Conservation (phyloP, 306 rosid genomes). For the Cercis canadensis region DNA sequence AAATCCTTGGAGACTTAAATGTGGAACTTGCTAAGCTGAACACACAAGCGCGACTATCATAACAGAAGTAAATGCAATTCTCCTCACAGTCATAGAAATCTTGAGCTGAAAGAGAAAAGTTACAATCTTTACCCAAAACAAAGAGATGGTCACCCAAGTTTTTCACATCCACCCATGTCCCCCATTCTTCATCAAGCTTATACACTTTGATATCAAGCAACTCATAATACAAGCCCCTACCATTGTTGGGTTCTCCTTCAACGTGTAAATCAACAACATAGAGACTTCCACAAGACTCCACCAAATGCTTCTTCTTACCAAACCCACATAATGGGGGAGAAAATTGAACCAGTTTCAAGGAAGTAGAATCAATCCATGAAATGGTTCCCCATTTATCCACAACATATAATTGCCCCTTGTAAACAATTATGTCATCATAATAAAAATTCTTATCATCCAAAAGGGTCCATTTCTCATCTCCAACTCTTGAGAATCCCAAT, state of each 20-base stretch:
- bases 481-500: slow-evolving; percentile 16
- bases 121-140: slow-evolving; percentile 34
- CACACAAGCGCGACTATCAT: neutral
- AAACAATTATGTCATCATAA: slow-evolving; percentile 44
- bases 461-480: slow-evolving; percentile 17
- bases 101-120: slow-evolving; percentile 40
- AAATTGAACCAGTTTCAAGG: slow-evolving; percentile 40
- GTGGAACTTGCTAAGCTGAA: slow-evolving; percentile 27
- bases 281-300: slow-evolving; percentile 47
- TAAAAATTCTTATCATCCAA: slow-evolving; percentile 14
- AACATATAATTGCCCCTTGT: slow-evolving; percentile 42
- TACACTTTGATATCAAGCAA: slow-evolving; percentile 41
- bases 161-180: slow-evolving; percentile 38
- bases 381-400: slow-evolving; percentile 46
- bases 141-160: slow-evolving; percentile 37
- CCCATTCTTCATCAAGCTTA: slow-evolving; percentile 51
- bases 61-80: slow-evolving; percentile 39
- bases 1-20: neutral
- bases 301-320: slow-evolving; percentile 41
- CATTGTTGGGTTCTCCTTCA: neutral
- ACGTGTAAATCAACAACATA: slow-evolving; percentile 44
- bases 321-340: slow-evolving; percentile 29
- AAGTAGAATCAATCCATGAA: slow-evolving; percentile 36
- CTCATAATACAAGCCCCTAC: no score
- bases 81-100: slow-evolving; percentile 34